Conservation (phyloP, 768 basidiomycete genomes). For the Strobilomyces dryophilus region DNA sequence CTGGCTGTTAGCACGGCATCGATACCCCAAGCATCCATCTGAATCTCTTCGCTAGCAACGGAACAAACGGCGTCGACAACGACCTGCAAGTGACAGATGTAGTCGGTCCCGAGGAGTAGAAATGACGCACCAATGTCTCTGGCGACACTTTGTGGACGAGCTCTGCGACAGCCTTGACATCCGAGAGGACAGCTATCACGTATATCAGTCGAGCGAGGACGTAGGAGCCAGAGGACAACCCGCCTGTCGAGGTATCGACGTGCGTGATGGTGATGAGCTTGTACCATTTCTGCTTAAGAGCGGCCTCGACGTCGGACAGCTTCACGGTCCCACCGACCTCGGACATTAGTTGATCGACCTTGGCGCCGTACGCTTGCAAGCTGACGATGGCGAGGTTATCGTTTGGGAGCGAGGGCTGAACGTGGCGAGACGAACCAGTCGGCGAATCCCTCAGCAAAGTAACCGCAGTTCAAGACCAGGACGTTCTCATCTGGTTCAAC, state of each 20-base stretch:
- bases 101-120: background rate
- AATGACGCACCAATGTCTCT: slow-evolving; percentile 62
- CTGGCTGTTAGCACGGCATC: slow-evolving; percentile 85
- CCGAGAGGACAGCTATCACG: slow-evolving; percentile 71
- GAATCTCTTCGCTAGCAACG: slow-evolving; percentile 93
- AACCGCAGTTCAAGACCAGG: slow-evolving; percentile 85
- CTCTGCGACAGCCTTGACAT: slow-evolving; percentile 71
- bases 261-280: slow-evolving; percentile 92
- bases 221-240: background rate
- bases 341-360: slow-evolving; percentile 80
- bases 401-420: background rate
- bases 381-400: slow-evolving; percentile 33
- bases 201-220: background rate
- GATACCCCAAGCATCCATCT: slow-evolving; percentile 88
- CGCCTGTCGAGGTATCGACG: slow-evolving; percentile 86
- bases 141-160: slow-evolving; percentile 76
- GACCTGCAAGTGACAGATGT: slow-evolving; percentile 40
- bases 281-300: slow-evolving; percentile 76
- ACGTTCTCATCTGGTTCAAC: slow-evolving; percentile 76
- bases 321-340: slow-evolving; percentile 75
- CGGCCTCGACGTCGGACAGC: slow-evolving; percentile 55
- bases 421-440: slow-evolving; percentile 58
- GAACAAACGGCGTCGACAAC: slow-evolving; percentile 94
- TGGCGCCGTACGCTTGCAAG: slow-evolving; percentile 83
- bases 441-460: slow-evolving; percentile 89